phyloP scores from a whole-genome alignment of 345 rosid genomes.

The Lepidium sativum region DNA sequence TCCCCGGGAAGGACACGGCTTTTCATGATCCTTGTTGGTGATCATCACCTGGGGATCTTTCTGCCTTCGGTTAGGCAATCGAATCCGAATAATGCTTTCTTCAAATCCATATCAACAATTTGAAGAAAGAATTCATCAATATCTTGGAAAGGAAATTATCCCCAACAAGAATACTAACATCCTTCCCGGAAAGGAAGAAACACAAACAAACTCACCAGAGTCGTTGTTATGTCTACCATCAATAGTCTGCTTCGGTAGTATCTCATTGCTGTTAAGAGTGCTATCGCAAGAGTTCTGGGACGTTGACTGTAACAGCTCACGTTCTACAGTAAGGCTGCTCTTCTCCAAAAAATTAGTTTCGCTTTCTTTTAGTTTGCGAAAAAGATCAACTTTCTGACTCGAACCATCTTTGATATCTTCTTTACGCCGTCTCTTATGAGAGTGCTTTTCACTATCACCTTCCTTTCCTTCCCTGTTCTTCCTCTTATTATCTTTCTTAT shows the following conservation, averaged over 20 bases:
- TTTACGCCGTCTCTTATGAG: conserved; percentile 13
- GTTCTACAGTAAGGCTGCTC: conserved; percentile 25
- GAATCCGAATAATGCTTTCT: conserved; percentile 69
- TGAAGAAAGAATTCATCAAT: conserved; percentile 41
- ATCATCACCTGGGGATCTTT: conserved; percentile 21
- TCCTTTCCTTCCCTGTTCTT: conserved; percentile 16
- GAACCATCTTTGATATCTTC: conserved; percentile 2
- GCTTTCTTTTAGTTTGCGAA: background rate
- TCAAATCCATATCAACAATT: conserved; percentile 32
- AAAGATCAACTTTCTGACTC: background rate
- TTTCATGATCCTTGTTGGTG: conserved; percentile 34
- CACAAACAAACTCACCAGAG: conserved; percentile 56
- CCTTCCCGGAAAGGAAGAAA: conserved; percentile 45
- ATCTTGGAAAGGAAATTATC: conserved; percentile 38
- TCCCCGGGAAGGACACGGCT: conserved; percentile 32
- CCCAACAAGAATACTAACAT: conserved; percentile 49
- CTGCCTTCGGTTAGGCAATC: conserved; percentile 56
- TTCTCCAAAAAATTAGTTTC: conserved; percentile 19
- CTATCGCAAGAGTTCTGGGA: conserved; percentile 38
- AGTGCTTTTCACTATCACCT: conserved; percentile 13
- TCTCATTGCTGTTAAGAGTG: conserved; percentile 34
- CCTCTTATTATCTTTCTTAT: background rate
- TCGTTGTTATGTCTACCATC: conserved; percentile 34
- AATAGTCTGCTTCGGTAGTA: conserved; percentile 11
- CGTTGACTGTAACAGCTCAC: conserved; percentile 24